Percentiles rank a stretch among this genome's conserved stretches.
Conservation (phyloP, 2,329 filamentous ascomycete species). For the Phialocephala subalpina region DNA sequence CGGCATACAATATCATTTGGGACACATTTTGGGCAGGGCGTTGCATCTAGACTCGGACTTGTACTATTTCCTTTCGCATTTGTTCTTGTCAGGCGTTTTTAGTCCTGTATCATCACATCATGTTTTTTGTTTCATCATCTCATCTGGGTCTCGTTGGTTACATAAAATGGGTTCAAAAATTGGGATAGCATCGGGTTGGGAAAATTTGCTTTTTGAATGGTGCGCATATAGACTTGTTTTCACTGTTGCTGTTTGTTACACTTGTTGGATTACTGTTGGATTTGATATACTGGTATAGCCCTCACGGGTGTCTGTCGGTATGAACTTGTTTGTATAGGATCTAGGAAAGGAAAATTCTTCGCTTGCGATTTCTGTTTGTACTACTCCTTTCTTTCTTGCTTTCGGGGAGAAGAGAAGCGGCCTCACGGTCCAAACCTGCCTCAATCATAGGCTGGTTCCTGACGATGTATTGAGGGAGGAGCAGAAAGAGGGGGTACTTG, state of each 20-base stretch:
- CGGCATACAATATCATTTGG: background rate
- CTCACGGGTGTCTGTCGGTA: slow-evolving; percentile 35
- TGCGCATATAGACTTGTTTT: slow-evolving; percentile 9
- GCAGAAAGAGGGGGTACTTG: too few species aligned
- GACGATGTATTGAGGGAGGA: slow-evolving; percentile 5
- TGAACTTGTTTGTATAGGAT: slow-evolving; percentile 31
- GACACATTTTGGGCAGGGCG: slow-evolving; percentile 23
- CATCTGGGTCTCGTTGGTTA: slow-evolving; percentile 31
- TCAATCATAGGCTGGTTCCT: slow-evolving; percentile 25
- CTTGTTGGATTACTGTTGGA: slow-evolving; percentile 10
- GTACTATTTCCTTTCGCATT: slow-evolving; percentile 18
- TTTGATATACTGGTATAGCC: background rate
- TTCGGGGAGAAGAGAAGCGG: background rate
- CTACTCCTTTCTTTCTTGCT: slow-evolving; percentile 15
- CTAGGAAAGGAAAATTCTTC: slow-evolving; percentile 18
- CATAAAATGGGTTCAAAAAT: slow-evolving; percentile 32
- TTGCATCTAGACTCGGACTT: slow-evolving; percentile 39
- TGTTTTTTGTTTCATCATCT: slow-evolving; percentile 3
- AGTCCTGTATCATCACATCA: slow-evolving; percentile 17
- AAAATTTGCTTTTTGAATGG: slow-evolving; percentile 30
- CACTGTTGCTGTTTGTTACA: background rate
- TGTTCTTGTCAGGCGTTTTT: slow-evolving; percentile 19
- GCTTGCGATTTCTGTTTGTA: slow-evolving; percentile 11
- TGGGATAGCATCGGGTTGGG: slow-evolving; percentile 22
- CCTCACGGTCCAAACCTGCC: background rate